Conservation (phyloP, 208 protist species). For the Strigomonas galati region DNA sequence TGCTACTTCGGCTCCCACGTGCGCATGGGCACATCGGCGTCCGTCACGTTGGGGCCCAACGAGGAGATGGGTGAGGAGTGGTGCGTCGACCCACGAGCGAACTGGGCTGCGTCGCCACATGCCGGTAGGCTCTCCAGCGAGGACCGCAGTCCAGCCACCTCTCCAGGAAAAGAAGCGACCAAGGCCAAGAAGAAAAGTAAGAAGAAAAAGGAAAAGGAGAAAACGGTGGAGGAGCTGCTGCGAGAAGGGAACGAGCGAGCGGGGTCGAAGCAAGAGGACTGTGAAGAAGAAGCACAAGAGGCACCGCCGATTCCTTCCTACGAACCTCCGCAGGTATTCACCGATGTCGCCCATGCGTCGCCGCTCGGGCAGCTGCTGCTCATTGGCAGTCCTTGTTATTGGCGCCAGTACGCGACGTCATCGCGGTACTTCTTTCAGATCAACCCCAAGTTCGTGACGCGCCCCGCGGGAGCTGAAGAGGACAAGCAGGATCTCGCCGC, state of each 20-base stretch:
- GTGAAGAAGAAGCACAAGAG: neutral
- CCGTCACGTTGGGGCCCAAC: constrained; percentile 12
- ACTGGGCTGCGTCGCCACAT: neutral
- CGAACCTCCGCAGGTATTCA: neutral
- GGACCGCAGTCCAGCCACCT: neutral
- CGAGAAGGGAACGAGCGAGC: neutral
- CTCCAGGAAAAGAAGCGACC: neutral
- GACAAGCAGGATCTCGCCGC: constrained; percentile 2
- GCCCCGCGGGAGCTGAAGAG: neutral
- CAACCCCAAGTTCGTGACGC: neutral
- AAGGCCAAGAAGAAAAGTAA: neutral
- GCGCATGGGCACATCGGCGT: constrained; percentile 12
- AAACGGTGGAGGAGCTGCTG: constrained; percentile 10
- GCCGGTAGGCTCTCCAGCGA: neutral
- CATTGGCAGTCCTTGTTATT: constrained; percentile 29
- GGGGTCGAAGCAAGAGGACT: neutral
- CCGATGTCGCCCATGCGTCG: neutral
- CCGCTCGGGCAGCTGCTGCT: constrained; percentile 19
- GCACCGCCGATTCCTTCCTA: neutral
- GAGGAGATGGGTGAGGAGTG: neutral
- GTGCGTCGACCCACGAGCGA: constrained; percentile 4
- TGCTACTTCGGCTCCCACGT: constrained; percentile 29
- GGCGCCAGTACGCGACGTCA: constrained; percentile 19
- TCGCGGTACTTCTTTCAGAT: constrained; percentile 16
- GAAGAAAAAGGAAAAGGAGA: neutral